Base-by-base conservation (phyloP, 129 eudicot species). In the Escallonia rubra region DNA sequence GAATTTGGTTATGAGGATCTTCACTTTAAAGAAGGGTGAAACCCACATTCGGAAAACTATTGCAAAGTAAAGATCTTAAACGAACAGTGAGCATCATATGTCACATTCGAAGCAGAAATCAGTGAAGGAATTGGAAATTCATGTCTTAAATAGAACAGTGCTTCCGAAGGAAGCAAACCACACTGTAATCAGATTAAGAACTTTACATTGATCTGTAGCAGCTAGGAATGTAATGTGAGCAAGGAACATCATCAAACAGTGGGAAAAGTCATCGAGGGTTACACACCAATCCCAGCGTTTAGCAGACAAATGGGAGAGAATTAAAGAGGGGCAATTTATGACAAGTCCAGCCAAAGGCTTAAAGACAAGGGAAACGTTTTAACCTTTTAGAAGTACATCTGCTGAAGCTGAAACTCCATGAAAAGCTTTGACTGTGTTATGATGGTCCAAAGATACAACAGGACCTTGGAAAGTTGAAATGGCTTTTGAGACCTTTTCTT, bases 371-470 rank as follows among this genome's bases (percentile, higher is more conserved):
- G 41, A 79, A 80, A 74, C 15, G 65, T 10, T 55, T 54, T 53
- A n/a, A 90, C 97, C 97, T 90, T 87, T 86, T 8, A 82, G 64
- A 61, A 78, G 90, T 61, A 89, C 82, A 69, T 86, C 87, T 58
- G 74, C 51, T 45, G 84, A 75, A 9, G 60, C 65, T 66, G 72
- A 63, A 61, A 66, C 59, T 47, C 61, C 84, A 64, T 64, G 53
- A 41, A 63, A 72, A 3, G 65, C 46, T 39, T 6, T 2, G 34
- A 14, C 74, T 45, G 74, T 11, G 11, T 48, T 42, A 50, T 67
- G 51, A 44, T 58, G 79, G 74, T 71, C 72, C 55, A 50, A 50
- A 3, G 55, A n/a, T 23, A 23, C 34, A 50, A 8, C 12, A 8
- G 10, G 4, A 66, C 75, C 81, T 41, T 73, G 80, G 66, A 78